A percentile compares a stretch with the other conserved stretches of the same genome.
Conservation (phyloP, 805 yeast genomes). For the Danielia oregonensis region DNA sequence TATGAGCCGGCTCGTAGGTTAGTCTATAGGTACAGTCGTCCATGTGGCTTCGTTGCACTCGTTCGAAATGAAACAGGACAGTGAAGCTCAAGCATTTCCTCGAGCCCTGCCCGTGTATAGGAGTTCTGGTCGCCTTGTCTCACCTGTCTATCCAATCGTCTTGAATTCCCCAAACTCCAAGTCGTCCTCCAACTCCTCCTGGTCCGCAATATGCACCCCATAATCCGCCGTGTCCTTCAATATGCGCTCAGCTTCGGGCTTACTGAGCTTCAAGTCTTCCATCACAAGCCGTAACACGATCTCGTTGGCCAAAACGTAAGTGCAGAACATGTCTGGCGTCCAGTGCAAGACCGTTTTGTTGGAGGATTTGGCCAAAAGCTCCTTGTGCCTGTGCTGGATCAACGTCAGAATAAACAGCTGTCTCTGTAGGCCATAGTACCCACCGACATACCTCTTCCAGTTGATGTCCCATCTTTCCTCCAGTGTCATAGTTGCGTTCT, state of each 20-base stretch:
- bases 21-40: too few species aligned
- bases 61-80: too few species aligned
- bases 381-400: slow-evolving; percentile 24
- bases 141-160: too few species aligned
- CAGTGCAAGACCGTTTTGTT: slow-evolving; percentile 56
- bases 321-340: slow-evolving; percentile 53
- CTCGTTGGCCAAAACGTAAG: slow-evolving; percentile 63
- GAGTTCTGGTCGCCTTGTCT: too few species aligned
- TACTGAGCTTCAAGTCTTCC: slow-evolving; percentile 38
- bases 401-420: slow-evolving; percentile 47
- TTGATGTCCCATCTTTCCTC: slow-evolving; percentile 45
- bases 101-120: too few species aligned
- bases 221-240: slow-evolving; percentile 47
- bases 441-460: slow-evolving; percentile 47
- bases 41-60: too few species aligned
- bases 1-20: too few species aligned
- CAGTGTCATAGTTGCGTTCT: slow-evolving; percentile 41
- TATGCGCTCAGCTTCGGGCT: slow-evolving; percentile 44
- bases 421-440: slow-evolving; percentile 59
- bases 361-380: slow-evolving; percentile 19
- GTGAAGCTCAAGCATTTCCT: too few species aligned
- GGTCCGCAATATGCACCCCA: slow-evolving; percentile 38
- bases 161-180: slow-evolving; percentile 15
- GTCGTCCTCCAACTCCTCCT: slow-evolving; percentile 27
- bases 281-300: slow-evolving; percentile 48